phyloP scores from a whole-genome alignment of 768 basidiomycete genomes.

The Nevesoporus exiguus region DNA sequence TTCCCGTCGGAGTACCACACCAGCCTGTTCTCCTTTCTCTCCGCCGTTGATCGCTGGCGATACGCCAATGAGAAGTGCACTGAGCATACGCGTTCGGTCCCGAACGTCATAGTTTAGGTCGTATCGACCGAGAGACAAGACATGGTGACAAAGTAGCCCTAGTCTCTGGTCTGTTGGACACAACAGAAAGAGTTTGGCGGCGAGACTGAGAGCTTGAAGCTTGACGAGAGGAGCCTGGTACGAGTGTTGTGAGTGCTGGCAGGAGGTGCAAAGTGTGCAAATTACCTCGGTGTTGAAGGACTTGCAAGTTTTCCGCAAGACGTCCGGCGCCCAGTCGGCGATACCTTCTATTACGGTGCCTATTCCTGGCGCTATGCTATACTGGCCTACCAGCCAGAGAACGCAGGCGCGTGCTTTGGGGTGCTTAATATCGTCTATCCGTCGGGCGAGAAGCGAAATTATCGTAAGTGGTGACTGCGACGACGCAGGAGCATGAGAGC shows the following conservation, averaged over 20 bases:
- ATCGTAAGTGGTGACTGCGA: conserved; percentile 53
- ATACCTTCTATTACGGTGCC: conserved; percentile 49
- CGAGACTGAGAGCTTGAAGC: conserved; percentile 80
- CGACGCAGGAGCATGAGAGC: conserved; percentile 27
- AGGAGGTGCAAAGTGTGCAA: conserved; percentile 3
- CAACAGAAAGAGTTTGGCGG: conserved; percentile 77
- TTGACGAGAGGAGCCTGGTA: conserved; percentile 64
- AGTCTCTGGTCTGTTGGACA: conserved; percentile 52
- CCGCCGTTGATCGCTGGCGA: conserved; percentile 35
- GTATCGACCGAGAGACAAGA: conserved; percentile 82
- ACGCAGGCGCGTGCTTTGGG: conserved; percentile 82
- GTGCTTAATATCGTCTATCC: conserved; percentile 77
- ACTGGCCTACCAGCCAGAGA: conserved; percentile 91
- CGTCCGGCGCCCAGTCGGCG: conserved; percentile 83
- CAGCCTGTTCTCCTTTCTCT: conserved; percentile 48
- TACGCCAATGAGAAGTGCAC: conserved; percentile 62
- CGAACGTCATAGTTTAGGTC: conserved; percentile 88
- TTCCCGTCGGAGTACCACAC: conserved; percentile 78
- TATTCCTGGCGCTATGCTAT: conserved; percentile 46
- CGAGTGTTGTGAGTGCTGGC: not conserved
- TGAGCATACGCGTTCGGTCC: conserved; percentile 81
- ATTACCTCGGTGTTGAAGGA: conserved; percentile 70
- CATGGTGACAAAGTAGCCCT: conserved; percentile 59
- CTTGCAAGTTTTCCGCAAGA: conserved; percentile 76
- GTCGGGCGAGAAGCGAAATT: conserved; percentile 73